Conservation (phyloP, 2,329 filamentous ascomycete genomes). For the Aureobasidium lini region DNA sequence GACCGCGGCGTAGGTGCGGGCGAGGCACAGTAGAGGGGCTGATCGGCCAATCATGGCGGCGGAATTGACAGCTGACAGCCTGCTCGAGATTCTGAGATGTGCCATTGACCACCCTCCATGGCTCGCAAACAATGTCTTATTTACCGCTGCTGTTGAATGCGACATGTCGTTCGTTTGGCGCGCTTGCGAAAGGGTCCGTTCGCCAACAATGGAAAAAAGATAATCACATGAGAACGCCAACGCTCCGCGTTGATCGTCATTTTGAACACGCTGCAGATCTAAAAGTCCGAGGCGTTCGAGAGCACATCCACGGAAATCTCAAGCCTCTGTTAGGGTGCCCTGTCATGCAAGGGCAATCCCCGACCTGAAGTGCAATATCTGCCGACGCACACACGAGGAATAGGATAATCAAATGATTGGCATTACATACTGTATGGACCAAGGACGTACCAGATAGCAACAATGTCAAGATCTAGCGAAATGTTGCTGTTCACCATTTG, state of each 20-base stretch:
- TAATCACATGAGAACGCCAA: constrained; percentile 10
- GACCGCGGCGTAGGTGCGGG: constrained; percentile 1
- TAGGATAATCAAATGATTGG: no score
- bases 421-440: no score
- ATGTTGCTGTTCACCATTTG: no score
- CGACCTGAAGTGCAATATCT: neutral
- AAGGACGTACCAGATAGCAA: no score
- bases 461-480: no score
- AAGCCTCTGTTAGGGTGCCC: neutral
- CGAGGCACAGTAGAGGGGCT: neutral
- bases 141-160: constrained; percentile 2
- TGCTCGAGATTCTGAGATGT: neutral
- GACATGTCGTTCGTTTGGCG: constrained; percentile 8
- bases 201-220: neutral
- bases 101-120: constrained; percentile 7
- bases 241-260: constrained; percentile 6
- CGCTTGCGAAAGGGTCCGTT: constrained; percentile 7
- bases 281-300: constrained; percentile 1
- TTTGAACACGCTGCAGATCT: constrained; percentile 1
- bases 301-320: neutral
- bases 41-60: constrained; percentile 1
- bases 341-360: neutral
- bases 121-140: constrained; percentile 2
- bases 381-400: neutral
- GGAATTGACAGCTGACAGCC: neutral